Conservation (phyloP, 495 filamentous ascomycete species). For the Neurospora sp. region DNA sequence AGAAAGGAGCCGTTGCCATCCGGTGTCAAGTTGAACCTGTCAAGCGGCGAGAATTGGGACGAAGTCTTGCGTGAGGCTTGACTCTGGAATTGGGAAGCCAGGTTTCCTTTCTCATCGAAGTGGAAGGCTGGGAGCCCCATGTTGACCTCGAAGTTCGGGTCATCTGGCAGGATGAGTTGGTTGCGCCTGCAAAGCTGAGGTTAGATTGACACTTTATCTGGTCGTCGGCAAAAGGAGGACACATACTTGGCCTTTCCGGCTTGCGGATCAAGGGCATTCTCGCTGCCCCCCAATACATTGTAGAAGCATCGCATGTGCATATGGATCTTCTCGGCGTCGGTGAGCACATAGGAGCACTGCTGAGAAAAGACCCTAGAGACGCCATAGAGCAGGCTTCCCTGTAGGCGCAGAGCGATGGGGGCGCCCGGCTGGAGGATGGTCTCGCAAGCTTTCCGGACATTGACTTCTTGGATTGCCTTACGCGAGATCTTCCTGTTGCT, state of each 20-base stretch:
- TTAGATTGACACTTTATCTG: constrained; percentile 1
- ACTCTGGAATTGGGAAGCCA: constrained; percentile 17
- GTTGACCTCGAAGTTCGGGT: constrained; percentile 63
- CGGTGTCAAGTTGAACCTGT: constrained; percentile 3
- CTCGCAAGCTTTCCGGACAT: constrained; percentile 76
- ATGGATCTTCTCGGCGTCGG: constrained; percentile 69
- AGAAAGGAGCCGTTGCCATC: constrained; percentile 11
- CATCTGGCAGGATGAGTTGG: constrained; percentile 69
- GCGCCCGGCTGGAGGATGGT: constrained; percentile 77
- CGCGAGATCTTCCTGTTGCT: constrained; percentile 63
- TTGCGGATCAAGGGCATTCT: constrained; percentile 53
- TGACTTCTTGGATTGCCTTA: constrained; percentile 82
- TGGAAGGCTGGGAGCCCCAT: constrained; percentile 17
- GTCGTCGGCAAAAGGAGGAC: neutral
- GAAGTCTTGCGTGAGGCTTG: constrained; percentile 35
- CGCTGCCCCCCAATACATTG: constrained; percentile 25
- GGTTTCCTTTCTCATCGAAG: constrained; percentile 47
- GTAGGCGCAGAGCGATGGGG: constrained; percentile 84
- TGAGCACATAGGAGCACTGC: constrained; percentile 76
- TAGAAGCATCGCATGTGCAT: constrained; percentile 58
- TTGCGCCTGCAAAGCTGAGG: constrained; percentile 47
- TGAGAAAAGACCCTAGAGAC: constrained; percentile 75
- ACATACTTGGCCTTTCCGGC: constrained; percentile 64
- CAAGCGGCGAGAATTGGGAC: constrained; percentile 32
- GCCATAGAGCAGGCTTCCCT: constrained; percentile 82